Conservation (phyloP, 106 monocot species). For the Platanthera guangdongensis region DNA sequence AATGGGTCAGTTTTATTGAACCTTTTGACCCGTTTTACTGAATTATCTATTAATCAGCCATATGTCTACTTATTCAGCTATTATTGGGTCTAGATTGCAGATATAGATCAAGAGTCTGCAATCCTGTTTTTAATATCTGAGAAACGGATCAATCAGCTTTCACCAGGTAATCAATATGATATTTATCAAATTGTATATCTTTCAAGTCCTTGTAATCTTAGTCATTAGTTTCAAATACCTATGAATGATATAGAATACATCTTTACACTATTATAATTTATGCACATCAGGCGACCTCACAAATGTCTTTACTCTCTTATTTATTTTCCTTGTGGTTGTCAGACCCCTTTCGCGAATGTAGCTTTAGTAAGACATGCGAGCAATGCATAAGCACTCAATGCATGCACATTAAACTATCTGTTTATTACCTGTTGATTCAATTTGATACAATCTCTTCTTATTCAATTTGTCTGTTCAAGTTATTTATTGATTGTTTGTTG, state of each 20-base stretch:
- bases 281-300: neutral
- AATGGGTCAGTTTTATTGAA: conserved; percentile 65
- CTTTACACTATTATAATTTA: neutral
- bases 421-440: neutral
- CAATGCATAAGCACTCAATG: neutral
- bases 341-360: neutral
- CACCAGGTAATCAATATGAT: conserved; percentile 52
- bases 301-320: neutral
- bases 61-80: conserved; percentile 4
- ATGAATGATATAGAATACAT: neutral
- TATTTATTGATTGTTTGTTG: neutral
- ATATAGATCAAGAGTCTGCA: conserved; percentile 81
- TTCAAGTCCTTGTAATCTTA: neutral
- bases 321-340: neutral
- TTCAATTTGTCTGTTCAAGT: neutral
- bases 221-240: neutral
- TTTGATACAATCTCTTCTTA: neutral
- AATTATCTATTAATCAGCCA: neutral
- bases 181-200: neutral
- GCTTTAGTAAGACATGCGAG: neutral
- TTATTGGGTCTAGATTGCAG: conserved; percentile 59
- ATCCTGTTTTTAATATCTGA: conserved; percentile 81
- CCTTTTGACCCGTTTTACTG: neutral
- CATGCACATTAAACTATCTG: neutral
- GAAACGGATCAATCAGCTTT: conserved; percentile 57